Conservation (phyloP, 805 yeast species). For the Saccharomyces kudriavzevii region DNA sequence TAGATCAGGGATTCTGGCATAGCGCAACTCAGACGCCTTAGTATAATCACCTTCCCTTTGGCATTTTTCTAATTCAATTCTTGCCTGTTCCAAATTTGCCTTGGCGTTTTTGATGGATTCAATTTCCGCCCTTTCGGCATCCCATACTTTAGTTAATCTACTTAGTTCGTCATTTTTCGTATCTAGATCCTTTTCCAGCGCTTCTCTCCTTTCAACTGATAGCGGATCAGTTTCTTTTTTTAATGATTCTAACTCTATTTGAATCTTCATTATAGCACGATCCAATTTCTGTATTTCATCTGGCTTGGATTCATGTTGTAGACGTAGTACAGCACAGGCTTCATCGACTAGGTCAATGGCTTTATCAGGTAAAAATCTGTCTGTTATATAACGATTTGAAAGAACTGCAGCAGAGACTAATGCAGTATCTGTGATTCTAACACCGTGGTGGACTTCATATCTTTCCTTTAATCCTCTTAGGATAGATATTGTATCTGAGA, state of each 20-base stretch:
- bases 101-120: conserved; percentile 74
- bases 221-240: conserved; percentile 86
- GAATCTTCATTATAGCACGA: conserved; percentile 83
- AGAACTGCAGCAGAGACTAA: conserved; percentile 88
- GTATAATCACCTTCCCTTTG: conserved; percentile 83
- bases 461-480: conserved; percentile 88
- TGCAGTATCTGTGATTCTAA: conserved; percentile 84
- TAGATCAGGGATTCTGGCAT: conserved; percentile 74
- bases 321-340: conserved; percentile 88
- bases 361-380: conserved; percentile 87
- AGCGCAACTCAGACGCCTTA: conserved; percentile 81
- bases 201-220: conserved; percentile 69
- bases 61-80: conserved; percentile 69
- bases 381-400: conserved; percentile 84
- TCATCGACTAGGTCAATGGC: conserved; percentile 96
- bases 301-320: conserved; percentile 96
- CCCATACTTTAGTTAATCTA: conserved; percentile 80
- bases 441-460: conserved; percentile 97
- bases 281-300: conserved; percentile 87
- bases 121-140: conserved; percentile 65
- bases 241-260: conserved; percentile 88
- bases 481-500: conserved; percentile 84
- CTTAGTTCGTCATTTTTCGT: conserved; percentile 55
- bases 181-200: conserved; percentile 59
- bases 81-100: conserved; percentile 75